Conservation (phyloP, 139 green algal genomes). For the Nannochloris sp. region DNA sequence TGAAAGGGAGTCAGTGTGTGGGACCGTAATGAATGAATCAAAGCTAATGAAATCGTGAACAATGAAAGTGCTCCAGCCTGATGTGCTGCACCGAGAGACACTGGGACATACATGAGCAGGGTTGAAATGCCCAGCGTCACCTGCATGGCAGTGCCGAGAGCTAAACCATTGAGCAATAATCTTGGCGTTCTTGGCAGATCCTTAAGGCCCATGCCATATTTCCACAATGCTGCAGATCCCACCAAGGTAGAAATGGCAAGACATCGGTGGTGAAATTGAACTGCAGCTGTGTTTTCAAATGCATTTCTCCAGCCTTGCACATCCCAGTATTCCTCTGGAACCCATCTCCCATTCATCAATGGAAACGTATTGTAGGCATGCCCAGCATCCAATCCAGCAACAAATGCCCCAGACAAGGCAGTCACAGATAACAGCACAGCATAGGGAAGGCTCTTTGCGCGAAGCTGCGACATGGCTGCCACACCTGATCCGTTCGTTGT, state of each 20-base stretch:
- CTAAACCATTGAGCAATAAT: conserved; percentile 33
- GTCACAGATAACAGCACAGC: conserved; percentile 81
- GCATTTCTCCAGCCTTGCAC: conserved; percentile 54
- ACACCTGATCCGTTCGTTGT: conserved; percentile 3
- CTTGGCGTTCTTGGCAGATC: conserved; percentile 36
- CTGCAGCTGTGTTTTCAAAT: conserved; percentile 95
- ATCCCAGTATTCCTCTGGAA: conserved; percentile 87
- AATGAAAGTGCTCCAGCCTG: conserved; percentile 84
- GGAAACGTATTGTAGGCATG: conserved; percentile 97
- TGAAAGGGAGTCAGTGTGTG: neutral
- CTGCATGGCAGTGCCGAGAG: conserved; percentile 33
- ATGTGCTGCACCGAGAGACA: conserved; percentile 71
- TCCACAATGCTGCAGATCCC: conserved; percentile 45
- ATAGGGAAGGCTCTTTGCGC: conserved; percentile 48
- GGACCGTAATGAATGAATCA: conserved; percentile 67
- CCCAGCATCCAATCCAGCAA: conserved; percentile 82
- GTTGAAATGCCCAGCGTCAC: conserved; percentile 68
- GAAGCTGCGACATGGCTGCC: conserved; percentile 29
- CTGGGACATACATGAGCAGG: conserved; percentile 83
- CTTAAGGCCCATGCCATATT: conserved; percentile 17
- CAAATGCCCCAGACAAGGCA: conserved; percentile 75
- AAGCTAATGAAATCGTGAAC: conserved; percentile 69
- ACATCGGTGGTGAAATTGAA: conserved; percentile 80
- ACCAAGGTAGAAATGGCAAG: conserved; percentile 70
- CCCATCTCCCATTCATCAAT: conserved; percentile 74